These are phyloP conservation scores for Fagopyrum esculentum DNA, from an alignment of 148 eudicot species.

Conservation along the genomic window DNA sequence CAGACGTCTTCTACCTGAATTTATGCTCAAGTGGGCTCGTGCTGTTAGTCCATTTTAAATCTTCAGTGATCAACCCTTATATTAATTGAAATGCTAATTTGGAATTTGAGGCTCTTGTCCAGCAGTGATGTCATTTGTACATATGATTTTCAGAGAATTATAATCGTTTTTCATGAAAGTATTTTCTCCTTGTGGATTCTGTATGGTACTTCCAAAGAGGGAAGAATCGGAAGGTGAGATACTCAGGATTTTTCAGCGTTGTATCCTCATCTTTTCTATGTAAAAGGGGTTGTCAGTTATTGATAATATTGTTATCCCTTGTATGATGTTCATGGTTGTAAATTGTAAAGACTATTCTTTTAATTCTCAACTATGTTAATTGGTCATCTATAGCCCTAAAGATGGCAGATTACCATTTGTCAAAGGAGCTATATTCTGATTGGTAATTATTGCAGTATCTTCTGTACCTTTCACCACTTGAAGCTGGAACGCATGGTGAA, in stretches of 20 bases:
- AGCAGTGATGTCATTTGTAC: slow-evolving; percentile 1
- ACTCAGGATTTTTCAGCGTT: no score
- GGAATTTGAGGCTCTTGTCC: neutral
- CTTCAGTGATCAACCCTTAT: neutral
- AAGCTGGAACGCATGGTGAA: neutral
- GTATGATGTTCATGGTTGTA: no score
- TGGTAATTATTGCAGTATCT: neutral
- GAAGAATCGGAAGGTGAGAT: neutral
- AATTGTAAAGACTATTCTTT: no score
- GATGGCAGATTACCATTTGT: neutral
- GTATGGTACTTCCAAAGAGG: neutral
- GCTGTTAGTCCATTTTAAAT: slow-evolving; percentile 75
- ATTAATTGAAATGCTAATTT: slow-evolving; percentile 1
- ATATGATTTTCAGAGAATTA: neutral
- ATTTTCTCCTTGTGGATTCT: neutral
- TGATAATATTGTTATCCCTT: no score
- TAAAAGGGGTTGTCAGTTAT: no score
- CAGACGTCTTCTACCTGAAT: slow-evolving; percentile 79
- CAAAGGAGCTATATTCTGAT: neutral
- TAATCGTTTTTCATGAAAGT: neutral
- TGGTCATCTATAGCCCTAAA: neutral
- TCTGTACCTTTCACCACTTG: neutral
- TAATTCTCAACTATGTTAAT: neutral
- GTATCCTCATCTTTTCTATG: no score
- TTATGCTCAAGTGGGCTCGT: slow-evolving; percentile 71